A percentile compares a stretch with the other conserved stretches of the same genome.
Conservation (phyloP, 176 grass and related monocot genomes). For the Ensete glaucum region DNA sequence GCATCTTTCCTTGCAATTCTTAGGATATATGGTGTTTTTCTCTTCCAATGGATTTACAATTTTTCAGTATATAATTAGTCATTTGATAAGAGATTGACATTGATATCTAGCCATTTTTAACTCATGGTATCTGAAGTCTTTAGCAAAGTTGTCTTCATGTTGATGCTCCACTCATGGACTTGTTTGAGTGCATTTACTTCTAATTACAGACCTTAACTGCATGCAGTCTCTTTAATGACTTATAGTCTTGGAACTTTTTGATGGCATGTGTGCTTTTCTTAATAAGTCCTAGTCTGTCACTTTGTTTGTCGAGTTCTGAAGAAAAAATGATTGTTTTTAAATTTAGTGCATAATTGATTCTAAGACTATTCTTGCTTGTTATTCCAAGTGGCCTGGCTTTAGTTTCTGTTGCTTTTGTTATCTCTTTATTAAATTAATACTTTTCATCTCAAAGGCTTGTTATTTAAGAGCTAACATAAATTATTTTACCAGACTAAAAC, state of each 20-base stretch:
- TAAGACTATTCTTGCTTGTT: not conserved
- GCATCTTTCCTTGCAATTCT: no score
- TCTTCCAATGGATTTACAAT: no score
- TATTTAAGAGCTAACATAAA: not conserved
- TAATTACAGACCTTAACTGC: not conserved
- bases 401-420: not conserved
- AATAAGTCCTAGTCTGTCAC: not conserved
- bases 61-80: no score
- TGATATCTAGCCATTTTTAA: no score
- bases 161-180: no score
- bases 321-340: not conserved
- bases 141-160: no score
- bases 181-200: not conserved
- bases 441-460: no score
- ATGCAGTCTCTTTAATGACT: not conserved
- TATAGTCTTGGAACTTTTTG: not conserved
- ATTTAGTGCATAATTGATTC: not conserved
- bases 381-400: not conserved
- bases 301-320: not conserved
- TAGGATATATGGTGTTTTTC: no score
- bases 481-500: conserved; percentile 48
- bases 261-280: not conserved
- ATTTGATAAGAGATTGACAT: no score
- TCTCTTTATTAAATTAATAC: not conserved
- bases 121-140: no score